Conservation (phyloP, 768 basidiomycete genomes). For the Suillus tomentosus region DNA sequence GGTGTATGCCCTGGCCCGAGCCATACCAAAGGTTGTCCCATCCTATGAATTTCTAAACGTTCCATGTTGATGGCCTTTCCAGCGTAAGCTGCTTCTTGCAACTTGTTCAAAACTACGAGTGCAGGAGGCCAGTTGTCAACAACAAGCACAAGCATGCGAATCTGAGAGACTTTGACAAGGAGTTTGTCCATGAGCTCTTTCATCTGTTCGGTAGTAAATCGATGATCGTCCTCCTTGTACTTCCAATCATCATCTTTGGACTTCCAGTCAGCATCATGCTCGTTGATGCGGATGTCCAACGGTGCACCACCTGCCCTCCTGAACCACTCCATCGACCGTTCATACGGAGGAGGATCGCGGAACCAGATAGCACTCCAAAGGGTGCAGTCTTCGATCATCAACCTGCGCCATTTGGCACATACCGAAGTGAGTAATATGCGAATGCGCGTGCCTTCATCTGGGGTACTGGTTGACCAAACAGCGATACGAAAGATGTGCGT, state of each 20-base stretch:
- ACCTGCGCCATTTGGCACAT: slow-evolving; percentile 55
- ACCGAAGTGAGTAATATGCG: slow-evolving; percentile 60
- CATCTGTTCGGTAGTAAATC: slow-evolving; percentile 47
- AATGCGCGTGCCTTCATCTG: slow-evolving; percentile 34
- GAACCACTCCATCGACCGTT: slow-evolving; percentile 57
- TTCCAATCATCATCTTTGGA: slow-evolving; percentile 21
- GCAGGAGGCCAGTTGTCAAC: slow-evolving; percentile 58
- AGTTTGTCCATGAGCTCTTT: slow-evolving; percentile 50
- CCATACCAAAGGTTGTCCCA: slow-evolving; percentile 48
- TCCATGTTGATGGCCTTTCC: slow-evolving; percentile 48
- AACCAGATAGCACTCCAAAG: slow-evolving; percentile 73
- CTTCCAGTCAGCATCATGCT: slow-evolving; percentile 28
- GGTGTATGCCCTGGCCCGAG: slow-evolving; percentile 40
- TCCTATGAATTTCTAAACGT: slow-evolving; percentile 66
- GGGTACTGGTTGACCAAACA: slow-evolving; percentile 50
- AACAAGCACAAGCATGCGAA: slow-evolving; percentile 61
- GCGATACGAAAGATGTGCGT: slow-evolving; percentile 62
- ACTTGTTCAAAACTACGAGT: slow-evolving; percentile 50
- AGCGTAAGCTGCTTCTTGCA: slow-evolving; percentile 39
- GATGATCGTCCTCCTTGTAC: slow-evolving; percentile 26
- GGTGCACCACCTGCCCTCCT: slow-evolving; percentile 54
- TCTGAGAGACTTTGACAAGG: slow-evolving; percentile 52
- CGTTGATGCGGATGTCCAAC: slow-evolving; percentile 66
- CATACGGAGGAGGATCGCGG: slow-evolving; percentile 49
- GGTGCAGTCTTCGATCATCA: slow-evolving; percentile 49